Evolutionary conservation across 1,284 basidiomycete genomes (phyloP), one percentile per base, ranked within the genome.

Genomic region (Cutaneotrichosporon sp.): DNA sequence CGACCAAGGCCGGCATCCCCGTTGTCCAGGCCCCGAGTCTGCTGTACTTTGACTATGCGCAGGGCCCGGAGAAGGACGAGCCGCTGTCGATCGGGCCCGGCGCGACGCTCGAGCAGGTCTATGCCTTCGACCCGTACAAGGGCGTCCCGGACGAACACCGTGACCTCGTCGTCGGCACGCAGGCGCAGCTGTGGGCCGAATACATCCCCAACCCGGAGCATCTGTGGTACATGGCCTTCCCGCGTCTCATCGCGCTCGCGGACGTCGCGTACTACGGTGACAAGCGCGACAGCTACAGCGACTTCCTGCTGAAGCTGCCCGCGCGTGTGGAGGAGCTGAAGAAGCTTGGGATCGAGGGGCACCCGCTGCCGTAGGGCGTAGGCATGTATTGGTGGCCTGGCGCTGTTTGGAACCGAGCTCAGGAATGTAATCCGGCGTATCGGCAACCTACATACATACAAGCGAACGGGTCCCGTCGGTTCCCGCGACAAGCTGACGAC

Each of bases 171-270:
- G 45, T 58, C 31, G 65, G 65, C 25, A 31, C 56, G 3, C 65
- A 67, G 54, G 65, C 62, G 3, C 65, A 67, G 60, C 29, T 67
- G 24, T 67, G 65, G 65, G 43, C 53, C 29, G 65, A 67, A 52
- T 67, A 67, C 43, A 61, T 67, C 20, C 56, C 65, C 25, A 54
- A 36, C 20, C 42, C 45, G 16, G 45, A 59, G 45, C 59, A 62
- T 33, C 46, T 64, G 50, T 64, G 62, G 62, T 67, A 67, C 62
- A 64, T 62, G 65, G 47, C 58, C 14, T 67, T 67, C 46, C 65
- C 65, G 20, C 56, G 65, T 7, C 54, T 67, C 43, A 59, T 67
- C 11, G 65, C 65, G 4, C 33, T 64, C 18, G 65, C 65, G 2
- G 65, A 67, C 34, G 52, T 67, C 5, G 59, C 49, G 29, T 67